phyloP scores from a whole-genome alignment of 305 asterid species.

The Plantago rigida region DNA sequence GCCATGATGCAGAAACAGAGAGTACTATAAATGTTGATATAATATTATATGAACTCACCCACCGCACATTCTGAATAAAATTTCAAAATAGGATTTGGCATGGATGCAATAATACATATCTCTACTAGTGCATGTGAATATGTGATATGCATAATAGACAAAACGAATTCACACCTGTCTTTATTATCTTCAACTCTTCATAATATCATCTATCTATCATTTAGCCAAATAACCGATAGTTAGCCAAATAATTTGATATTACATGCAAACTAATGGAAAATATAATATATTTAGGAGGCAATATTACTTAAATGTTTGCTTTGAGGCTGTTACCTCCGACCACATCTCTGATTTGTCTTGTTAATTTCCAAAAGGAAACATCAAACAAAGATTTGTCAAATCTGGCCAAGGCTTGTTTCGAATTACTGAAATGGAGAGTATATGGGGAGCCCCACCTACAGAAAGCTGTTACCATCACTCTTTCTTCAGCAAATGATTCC shows the following conservation, averaged over 20 bases:
- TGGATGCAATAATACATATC: too few relatives aligned
- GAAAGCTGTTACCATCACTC: constrained; percentile 54
- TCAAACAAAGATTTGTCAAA: constrained; percentile 81
- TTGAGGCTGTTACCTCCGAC: constrained; percentile 9
- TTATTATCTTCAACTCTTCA: neutral
- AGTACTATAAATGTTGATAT: too few relatives aligned
- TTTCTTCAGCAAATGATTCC: constrained; percentile 66
- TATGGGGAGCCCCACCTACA: constrained; percentile 55
- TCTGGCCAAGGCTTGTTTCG: constrained; percentile 89
- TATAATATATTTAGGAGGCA: constrained; percentile 6
- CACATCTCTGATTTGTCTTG: constrained; percentile 19
- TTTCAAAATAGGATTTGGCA: too few relatives aligned
- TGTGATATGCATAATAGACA: too few relatives aligned
- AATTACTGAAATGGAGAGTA: constrained; percentile 83
- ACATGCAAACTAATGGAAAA: neutral
- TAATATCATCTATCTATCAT: constrained; percentile 3
- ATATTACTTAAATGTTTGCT: constrained; percentile 9
- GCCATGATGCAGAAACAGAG: too few relatives aligned
- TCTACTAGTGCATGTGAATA: too few relatives aligned
- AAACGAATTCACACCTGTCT: neutral
- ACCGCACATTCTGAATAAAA: neutral
- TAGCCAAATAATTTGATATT: constrained; percentile 11
- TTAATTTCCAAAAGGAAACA: constrained; percentile 58
- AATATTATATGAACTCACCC: too few relatives aligned
- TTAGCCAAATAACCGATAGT: neutral